phyloP scores from a whole-genome alignment of 2,329 filamentous ascomycete species.

The Pseudogymnoascus sp. region DNA sequence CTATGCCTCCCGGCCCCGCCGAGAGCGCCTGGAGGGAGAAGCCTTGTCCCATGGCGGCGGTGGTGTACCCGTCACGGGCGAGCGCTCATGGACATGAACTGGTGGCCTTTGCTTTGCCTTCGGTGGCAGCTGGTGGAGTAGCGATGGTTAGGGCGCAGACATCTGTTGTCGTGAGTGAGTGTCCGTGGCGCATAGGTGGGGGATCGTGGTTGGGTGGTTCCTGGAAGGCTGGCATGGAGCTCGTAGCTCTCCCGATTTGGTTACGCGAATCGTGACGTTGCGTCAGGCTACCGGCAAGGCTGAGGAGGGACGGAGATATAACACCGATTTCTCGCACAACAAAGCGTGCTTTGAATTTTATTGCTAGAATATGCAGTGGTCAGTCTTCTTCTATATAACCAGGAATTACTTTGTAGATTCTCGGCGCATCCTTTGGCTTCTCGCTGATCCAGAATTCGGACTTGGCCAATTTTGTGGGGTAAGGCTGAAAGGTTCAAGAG shows the following conservation, averaged over 20 bases:
- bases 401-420: background rate
- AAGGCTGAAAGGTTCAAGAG: background rate
- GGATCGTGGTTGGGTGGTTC: background rate
- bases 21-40: constrained; percentile 91
- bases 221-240: background rate
- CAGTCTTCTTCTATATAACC: background rate
- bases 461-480: background rate
- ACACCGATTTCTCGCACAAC: background rate
- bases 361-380: background rate
- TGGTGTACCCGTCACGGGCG: constrained; percentile 21
- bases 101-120: background rate
- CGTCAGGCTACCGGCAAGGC: constrained; percentile 2
- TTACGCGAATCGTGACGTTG: constrained; percentile 6
- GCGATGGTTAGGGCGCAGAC: background rate
- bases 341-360: background rate
- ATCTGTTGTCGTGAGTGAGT: background rate
- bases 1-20: constrained; percentile 85
- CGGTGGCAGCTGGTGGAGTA: background rate
- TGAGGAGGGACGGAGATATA: background rate
- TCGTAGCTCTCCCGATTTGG: constrained; percentile 5
- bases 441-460: background rate
- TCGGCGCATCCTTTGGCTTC: background rate
- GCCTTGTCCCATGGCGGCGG: constrained; percentile 73
- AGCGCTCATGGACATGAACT: constrained; percentile 20
- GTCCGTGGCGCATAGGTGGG: background rate